Evolutionary conservation across 2,329 filamentous ascomycete species (phyloP), one percentile per base, ranked within the genome.

Genomic region (Endoconidiophora laricicola): DNA sequence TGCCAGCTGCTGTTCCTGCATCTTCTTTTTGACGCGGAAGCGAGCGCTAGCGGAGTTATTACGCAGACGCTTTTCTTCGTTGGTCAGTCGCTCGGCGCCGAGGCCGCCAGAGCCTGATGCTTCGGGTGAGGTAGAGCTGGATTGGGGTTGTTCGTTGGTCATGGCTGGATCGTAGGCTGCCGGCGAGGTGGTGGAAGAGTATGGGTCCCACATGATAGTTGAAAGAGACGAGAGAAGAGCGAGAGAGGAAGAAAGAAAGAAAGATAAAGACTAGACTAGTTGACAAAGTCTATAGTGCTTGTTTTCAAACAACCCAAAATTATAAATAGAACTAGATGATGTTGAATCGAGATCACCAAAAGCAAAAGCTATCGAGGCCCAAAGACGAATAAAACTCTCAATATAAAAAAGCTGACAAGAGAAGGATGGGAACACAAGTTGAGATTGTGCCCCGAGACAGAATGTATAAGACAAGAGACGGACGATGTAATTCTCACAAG

Each of bases 1-100:
- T 59, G 78, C 75, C 48, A 80, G 68, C n/a, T 74, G 70, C 60
- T 78, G 73, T 61, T 81, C 78, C 46, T 77, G 72, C 61, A 79
- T 76, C 67, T 81, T 81, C 70, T 81, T 81, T 68, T 81, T 81
- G 59, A 79, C 71, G 41, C 78, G 73, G 65, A 81, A 81, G 44
- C 78, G 73, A n/a, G 78, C 78, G 46, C 72, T 77, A 44, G 78
- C 78, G 14, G 78, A 78, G 7, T 78, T 81, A 61, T 81, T 81
- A 50, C 78, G 73, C 40, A 77, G 73, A n/a, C 78, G 72, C 58
- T 80, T 80, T 57, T 81, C 78, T 60, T 81, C 78, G 33, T 43
- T 29, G n/a, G 53, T 52, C 2, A 54, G 60, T 60, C 46, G 69
- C 5, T 52, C 50, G 14, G 18, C 12, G 22, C 16, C 16, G 24